Base-by-base conservation (phyloP, 2,329 filamentous ascomycete species). In the Claviceps sp. region DNA sequence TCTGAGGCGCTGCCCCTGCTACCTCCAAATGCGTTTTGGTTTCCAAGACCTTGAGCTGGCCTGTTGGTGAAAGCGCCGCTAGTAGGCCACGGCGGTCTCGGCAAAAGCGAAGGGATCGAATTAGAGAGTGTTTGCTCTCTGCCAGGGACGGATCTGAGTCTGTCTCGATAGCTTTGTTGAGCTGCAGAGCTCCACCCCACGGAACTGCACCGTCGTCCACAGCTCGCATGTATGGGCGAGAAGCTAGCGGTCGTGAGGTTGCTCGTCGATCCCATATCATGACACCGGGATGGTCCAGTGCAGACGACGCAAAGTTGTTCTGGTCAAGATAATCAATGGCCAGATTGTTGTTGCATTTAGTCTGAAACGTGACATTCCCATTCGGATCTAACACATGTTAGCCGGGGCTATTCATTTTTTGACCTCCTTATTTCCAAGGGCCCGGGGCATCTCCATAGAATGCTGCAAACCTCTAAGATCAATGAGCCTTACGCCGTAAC, bases 221-320 rank as follows among this genome's bases (percentile, higher is more conserved):
- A 2, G 79, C 77, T 30, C 79, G 72, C 14, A 74, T 59, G 57
- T 84, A 85, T 14, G 69, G 66, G 13, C 72, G 66, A 11, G 78
- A 81, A 8, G 76, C 75, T 11, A 74, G 65, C 1, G 73, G 67
- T 11, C 77, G 74, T 20, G 70, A 71, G 13, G 72, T 74, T n/a
- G 76, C 77, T 44, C 86, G 81, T 26, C 84, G 79, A 62, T 91
- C 86, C 86, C 86, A 91, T 37, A 91, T 75, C 64, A 85, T 82
- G 50, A 91, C 75, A 7, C 81, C 81, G 0, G 86, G 84, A 48
- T 87, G 82, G 54, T 87, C 85, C 13, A 87, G 70, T 2, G 84
- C 84, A 14, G 86, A 88, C 1, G 87, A 90, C 1, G 87, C 82
- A 68, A 93, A 91, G 65, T 89, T 91, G 59, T 93, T 89, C 57